These are phyloP conservation scores for Alternaria longipes DNA, from an alignment of 2,329 filamentous ascomycete species.

Conservation along the genomic window DNA sequence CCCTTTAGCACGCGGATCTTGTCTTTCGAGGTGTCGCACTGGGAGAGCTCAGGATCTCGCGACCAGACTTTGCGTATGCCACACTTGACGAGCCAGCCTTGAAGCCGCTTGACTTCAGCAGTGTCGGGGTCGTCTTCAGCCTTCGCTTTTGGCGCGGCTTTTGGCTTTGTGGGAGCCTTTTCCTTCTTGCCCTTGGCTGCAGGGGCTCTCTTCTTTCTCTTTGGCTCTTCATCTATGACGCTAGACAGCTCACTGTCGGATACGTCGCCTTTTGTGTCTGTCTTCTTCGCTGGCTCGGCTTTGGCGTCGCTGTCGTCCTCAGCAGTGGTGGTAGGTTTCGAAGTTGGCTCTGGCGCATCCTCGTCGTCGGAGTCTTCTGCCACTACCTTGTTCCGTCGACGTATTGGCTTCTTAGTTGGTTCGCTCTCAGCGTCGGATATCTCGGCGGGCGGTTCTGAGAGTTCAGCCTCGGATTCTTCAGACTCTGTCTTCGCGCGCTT, in stretches of 20 bases:
- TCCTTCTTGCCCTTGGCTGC: slow-evolving; percentile 36
- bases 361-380: slow-evolving; percentile 43
- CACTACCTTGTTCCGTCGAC: slow-evolving; percentile 38
- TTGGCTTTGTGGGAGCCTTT: slow-evolving; percentile 52
- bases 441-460: slow-evolving; percentile 27
- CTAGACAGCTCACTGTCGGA: slow-evolving; percentile 75
- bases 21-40: slow-evolving; percentile 74
- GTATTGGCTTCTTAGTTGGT: slow-evolving; percentile 34
- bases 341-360: slow-evolving; percentile 20
- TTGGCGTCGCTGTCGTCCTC: slow-evolving; percentile 28
- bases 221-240: slow-evolving; percentile 79
- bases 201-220: slow-evolving; percentile 58
- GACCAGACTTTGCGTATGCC: slow-evolving; percentile 93
- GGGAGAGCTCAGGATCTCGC: slow-evolving; percentile 73
- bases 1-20: slow-evolving; percentile 84
- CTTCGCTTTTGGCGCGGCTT: slow-evolving; percentile 51
- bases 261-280: slow-evolving; percentile 30
- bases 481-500: slow-evolving; percentile 20
- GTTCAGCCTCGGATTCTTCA: slow-evolving; percentile 41
- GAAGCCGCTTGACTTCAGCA: slow-evolving; percentile 85
- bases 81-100: slow-evolving; percentile 87
- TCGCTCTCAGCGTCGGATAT: slow-evolving; percentile 40
- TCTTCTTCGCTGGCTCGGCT: slow-evolving; percentile 20
- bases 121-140: slow-evolving; percentile 67
- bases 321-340: slow-evolving; percentile 12